Base-by-base conservation (phyloP, 257 asterid genomes). In the Oldenlandia corymbosa region DNA sequence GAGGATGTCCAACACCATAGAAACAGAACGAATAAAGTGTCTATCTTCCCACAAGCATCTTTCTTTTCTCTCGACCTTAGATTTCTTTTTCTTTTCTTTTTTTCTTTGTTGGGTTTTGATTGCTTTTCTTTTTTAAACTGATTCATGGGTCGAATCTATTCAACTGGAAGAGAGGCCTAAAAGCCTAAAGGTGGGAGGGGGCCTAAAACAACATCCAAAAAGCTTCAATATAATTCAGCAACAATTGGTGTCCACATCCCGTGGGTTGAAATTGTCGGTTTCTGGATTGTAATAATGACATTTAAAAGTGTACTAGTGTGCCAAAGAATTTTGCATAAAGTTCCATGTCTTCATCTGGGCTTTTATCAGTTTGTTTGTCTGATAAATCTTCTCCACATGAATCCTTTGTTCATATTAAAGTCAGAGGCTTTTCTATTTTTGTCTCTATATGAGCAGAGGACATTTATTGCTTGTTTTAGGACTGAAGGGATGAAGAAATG, bases 71-170 rank as follows among this genome's bases (percentile, higher is more conserved):
- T n/a, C n/a, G n/a, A n/a, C 70, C n/a, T 67, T 58, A 72, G 60
- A 84, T 78, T 76, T 81, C 83, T 77, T 74, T 80, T 71, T 74
- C 54, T 70, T 69, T 67, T 12, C 47, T 53, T 10, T 70, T 66
- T 75, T 74, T 67, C 76, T n/a, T n/a, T n/a, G n/a, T n/a, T n/a
- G n/a, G n/a, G n/a, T n/a, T n/a, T n/a, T n/a, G n/a, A n/a, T n/a
- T n/a, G n/a, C n/a, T 78, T 74, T 75, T 70, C 57, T 43, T 26
- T 56, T 12, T 61, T 75, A 61, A 34, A 55, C 34, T 14, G 55
- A 42, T 27, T 61, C 42, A 27, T 46, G 28, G 27, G 53, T 62
- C 55, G 28, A 26, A 4, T 42, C 68, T 46, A 66, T 51, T 73
- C 79, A 64, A 60, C 67, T 41, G 62, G 59, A 43, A 26, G 32